A percentile compares a stretch with the other conserved stretches of the same genome.
These are phyloP conservation scores for Gleditsia sinensis DNA, from an alignment of 306 rosid species.

Conservation along the genomic window DNA sequence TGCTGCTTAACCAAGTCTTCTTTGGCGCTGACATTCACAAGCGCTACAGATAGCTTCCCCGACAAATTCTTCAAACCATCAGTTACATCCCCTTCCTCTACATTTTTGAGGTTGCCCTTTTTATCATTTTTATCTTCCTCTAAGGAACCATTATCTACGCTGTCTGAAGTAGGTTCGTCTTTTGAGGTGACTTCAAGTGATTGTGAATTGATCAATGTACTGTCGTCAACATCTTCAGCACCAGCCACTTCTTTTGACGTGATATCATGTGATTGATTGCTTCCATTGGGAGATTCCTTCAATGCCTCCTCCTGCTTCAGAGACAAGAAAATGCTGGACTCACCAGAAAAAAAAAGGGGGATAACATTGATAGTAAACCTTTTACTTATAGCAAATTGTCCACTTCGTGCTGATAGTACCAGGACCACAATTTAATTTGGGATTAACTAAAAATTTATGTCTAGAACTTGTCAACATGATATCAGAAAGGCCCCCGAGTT, in stretches of 20 bases:
- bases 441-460: no score
- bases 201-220: constrained; percentile 42
- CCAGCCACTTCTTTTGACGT: constrained; percentile 55
- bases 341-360: constrained; percentile 2
- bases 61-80: constrained; percentile 59
- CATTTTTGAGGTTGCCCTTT: constrained; percentile 16
- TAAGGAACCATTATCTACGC: constrained; percentile 29
- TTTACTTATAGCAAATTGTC: background rate
- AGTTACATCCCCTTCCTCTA: constrained; percentile 38
- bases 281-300: constrained; percentile 67
- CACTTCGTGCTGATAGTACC: no score
- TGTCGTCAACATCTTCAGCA: constrained; percentile 44
- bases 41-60: constrained; percentile 80
- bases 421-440: no score
- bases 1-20: constrained; percentile 97
- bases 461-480: no score
- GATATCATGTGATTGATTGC: constrained; percentile 72
- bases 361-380: background rate
- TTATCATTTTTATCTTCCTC: constrained; percentile 36
- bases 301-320: constrained; percentile 65
- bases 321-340: no score
- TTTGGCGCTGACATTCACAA: constrained; percentile 78
- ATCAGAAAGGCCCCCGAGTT: no score
- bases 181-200: constrained; percentile 68
- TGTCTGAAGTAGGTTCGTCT: constrained; percentile 37